Percentiles rank a stretch among this genome's conserved stretches.
phyloP scores from a whole-genome alignment of 257 asterid species.

The Nicotiana otophora region DNA sequence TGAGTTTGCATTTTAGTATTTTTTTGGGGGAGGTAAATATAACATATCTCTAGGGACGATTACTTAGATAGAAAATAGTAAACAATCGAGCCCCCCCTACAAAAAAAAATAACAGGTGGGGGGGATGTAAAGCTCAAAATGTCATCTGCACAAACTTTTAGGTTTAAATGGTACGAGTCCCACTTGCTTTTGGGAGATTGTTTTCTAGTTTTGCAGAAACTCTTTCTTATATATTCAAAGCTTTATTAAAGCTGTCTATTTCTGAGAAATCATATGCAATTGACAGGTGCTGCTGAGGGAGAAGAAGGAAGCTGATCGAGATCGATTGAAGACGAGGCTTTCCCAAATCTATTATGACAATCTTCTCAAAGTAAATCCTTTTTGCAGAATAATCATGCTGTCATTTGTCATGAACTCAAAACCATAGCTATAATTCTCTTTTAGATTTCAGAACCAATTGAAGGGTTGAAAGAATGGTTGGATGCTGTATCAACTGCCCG shows the following conservation, averaged over 20 bases:
- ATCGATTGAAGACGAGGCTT: constrained; percentile 67
- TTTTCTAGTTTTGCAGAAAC: neutral
- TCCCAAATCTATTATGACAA: constrained; percentile 65
- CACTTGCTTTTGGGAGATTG: neutral
- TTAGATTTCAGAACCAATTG: constrained; percentile 75
- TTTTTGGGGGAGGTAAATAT: neutral
- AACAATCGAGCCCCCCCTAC: neutral
- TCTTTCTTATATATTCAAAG: neutral
- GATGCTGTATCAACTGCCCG: constrained; percentile 84
- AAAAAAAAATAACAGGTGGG: neutral
- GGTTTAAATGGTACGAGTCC: neutral
- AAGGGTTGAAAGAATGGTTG: constrained; percentile 90
- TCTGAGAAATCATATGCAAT: constrained; percentile 9
- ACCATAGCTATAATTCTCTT: constrained; percentile 1
- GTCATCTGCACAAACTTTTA: neutral
- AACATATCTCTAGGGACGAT: too few relatives aligned
- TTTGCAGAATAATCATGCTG: neutral
- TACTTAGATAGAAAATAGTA: neutral
- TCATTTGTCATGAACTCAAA: neutral
- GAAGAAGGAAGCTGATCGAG: constrained; percentile 45
- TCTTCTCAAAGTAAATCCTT: constrained; percentile 51
- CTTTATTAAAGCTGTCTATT: neutral
- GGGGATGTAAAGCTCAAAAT: neutral
- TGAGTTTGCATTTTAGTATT: neutral
- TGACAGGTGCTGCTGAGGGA: constrained; percentile 66